These are phyloP conservation scores for Xylariaceae sp. DNA, from an alignment of 2,329 filamentous ascomycete genomes.

Conservation along the genomic window DNA sequence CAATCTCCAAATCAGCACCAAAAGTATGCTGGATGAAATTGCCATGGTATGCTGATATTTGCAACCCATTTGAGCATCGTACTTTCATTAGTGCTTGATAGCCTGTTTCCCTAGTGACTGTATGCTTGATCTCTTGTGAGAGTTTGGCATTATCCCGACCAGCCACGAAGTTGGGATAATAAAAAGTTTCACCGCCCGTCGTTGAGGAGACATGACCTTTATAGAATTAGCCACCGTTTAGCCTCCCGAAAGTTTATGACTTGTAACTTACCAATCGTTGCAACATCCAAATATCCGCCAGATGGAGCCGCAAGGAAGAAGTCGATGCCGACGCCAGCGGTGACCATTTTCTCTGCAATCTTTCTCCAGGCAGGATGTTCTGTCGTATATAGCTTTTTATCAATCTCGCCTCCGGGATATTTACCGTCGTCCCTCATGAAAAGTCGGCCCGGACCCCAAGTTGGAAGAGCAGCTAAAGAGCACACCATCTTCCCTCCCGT, in stretches of 20 bases:
- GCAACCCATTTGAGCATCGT: slow-evolving; percentile 93
- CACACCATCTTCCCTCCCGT: slow-evolving; percentile 94
- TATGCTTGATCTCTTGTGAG: slow-evolving; percentile 82
- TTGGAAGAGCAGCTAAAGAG: slow-evolving; percentile 85
- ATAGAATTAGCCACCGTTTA: slow-evolving; percentile 27
- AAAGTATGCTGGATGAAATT: slow-evolving; percentile 97
- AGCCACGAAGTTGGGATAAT: slow-evolving; percentile 94
- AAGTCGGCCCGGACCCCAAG: slow-evolving; percentile 85
- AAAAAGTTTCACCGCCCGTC: slow-evolving; percentile 94
- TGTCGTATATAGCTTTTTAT: slow-evolving; percentile 89
- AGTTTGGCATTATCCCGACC: slow-evolving; percentile 85
- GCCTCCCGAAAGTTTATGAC: background rate
- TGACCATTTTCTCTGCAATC: slow-evolving; percentile 83
- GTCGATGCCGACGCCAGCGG: slow-evolving; percentile 84
- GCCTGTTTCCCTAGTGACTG: slow-evolving; percentile 86
- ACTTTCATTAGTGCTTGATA: slow-evolving; percentile 99
- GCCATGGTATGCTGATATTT: slow-evolving; percentile 92
- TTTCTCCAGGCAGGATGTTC: slow-evolving; percentile 91
- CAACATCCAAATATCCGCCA: slow-evolving; percentile 90
- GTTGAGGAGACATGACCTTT: slow-evolving; percentile 80
- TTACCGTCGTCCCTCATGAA: slow-evolving; percentile 89
- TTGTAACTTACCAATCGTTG: slow-evolving; percentile 75
- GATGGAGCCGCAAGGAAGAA: slow-evolving; percentile 93
- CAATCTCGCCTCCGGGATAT: slow-evolving; percentile 81
- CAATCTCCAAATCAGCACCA: slow-evolving; percentile 92